Evolutionary conservation across 768 basidiomycete species (phyloP), one percentile per base, ranked within the genome.

Genomic region (Aureoboletus auriporus): DNA sequence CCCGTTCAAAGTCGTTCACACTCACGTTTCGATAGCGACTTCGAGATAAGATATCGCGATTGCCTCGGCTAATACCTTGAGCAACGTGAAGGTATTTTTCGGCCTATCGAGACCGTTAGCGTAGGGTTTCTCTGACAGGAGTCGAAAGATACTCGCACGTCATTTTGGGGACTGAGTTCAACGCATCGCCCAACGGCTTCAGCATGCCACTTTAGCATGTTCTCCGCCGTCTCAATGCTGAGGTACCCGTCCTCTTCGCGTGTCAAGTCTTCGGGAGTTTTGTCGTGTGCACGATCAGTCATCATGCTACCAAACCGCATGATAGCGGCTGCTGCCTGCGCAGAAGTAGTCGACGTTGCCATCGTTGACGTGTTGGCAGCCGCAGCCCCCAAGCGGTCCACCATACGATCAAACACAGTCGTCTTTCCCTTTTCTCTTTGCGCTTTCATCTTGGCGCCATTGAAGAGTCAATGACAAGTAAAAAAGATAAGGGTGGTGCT

Each of bases 131-230:
- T 33, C 31, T 36, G 33, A n/a, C 34, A 37, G 9, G 4, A 20
- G 31, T 38, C 27, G 50, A 36, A 8, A 26, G 1, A 16, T 4
- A 75, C 90, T 70, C 61, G 96, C 93, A 94, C 82, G 60, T 99
- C 96, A 37, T 79, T 83, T 8, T 78, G 61, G 10, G 84, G 68
- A 60, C 84, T 93, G 40, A 99, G 72, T 67, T 98, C 96, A 10
- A 94, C 89, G 55, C 92, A 94, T 57, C 96, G 73, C 5, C 96
- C 95, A 27, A 96, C 84, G 5, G 93, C 91, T 64, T 99, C 96
- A 2, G 96, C 95, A 67, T 99, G 96, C 93, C 95, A 97, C 65
- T 84, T 90, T 13, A 98, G 71, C 84, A 98, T 93, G 58, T 78
- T 85, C 71, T 95, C 93, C 2, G 93, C 89, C 9, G 82, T 71